Percentiles rank a stretch among this genome's conserved stretches.
phyloP scores from a whole-genome alignment of 2,329 filamentous ascomycete species.

The Pseudohalonectria lignicola region DNA sequence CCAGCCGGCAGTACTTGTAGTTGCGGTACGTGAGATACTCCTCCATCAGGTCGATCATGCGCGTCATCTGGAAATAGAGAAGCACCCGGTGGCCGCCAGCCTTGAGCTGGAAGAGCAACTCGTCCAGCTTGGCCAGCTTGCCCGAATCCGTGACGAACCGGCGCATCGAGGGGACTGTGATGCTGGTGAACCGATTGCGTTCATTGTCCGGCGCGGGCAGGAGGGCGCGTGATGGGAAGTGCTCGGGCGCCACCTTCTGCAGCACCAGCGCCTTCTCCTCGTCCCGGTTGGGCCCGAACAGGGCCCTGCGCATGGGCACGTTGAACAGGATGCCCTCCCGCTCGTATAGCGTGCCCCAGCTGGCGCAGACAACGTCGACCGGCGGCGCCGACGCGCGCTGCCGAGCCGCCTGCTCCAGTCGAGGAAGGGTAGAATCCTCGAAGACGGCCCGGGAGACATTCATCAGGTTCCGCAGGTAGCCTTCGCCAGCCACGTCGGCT shows the following conservation, averaged over 20 bases:
- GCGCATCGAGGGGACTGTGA: constrained; percentile 89
- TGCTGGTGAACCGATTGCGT: constrained; percentile 79
- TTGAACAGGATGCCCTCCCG: constrained; percentile 73
- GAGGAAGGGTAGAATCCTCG: constrained; percentile 57
- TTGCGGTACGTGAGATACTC: constrained; percentile 98
- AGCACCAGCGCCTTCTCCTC: constrained; percentile 68
- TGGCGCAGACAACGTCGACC: constrained; percentile 67
- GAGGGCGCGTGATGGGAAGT: constrained; percentile 52
- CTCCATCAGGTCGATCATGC: constrained; percentile 99
- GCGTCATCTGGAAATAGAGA: constrained; percentile 99
- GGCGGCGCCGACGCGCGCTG: constrained; percentile 78
- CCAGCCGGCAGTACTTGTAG: constrained; percentile 95
- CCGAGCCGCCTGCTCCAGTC: constrained; percentile 71
- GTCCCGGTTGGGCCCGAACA: constrained; percentile 55
- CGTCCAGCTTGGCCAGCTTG: constrained; percentile 85
- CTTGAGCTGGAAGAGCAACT: constrained; percentile 81
- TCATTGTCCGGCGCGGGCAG: constrained; percentile 71
- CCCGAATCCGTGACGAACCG: constrained; percentile 97
- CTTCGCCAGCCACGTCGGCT: constrained; percentile 59
- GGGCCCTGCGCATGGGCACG: constrained; percentile 55
- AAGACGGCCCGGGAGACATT: constrained; percentile 63
- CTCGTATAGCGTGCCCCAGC: constrained; percentile 53
- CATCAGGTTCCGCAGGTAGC: constrained; percentile 63
- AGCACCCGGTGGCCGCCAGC: constrained; percentile 86
- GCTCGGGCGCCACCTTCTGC: constrained; percentile 54